Percentiles rank a stretch among this genome's conserved stretches.
phyloP scores from a whole-genome alignment of 495 filamentous ascomycete genomes.

The Trichoderma asperelloides region DNA sequence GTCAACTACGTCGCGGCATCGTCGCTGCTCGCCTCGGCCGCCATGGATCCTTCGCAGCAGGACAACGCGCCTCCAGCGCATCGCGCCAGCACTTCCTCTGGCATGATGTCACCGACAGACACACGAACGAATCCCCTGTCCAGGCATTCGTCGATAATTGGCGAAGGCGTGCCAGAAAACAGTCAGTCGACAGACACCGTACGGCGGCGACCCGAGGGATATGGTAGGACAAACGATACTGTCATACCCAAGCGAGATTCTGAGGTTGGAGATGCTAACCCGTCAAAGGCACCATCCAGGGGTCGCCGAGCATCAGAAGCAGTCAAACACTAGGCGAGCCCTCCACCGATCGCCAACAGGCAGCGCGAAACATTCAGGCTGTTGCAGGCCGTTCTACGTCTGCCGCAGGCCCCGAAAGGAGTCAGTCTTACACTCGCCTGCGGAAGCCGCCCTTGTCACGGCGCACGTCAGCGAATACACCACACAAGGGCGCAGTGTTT shows the following conservation, averaged over 20 bases:
- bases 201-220: slow-evolving; percentile 36
- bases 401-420: slow-evolving; percentile 33
- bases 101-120: slow-evolving; percentile 33
- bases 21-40: background rate
- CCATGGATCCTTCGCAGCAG: slow-evolving; percentile 29
- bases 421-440: slow-evolving; percentile 37
- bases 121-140: slow-evolving; percentile 25
- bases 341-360: slow-evolving; percentile 20
- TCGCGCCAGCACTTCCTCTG: slow-evolving; percentile 19
- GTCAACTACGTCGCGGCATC: background rate
- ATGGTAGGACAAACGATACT: slow-evolving; percentile 31
- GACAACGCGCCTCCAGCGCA: slow-evolving; percentile 15
- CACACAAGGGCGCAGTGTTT: slow-evolving; percentile 78
- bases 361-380: slow-evolving; percentile 19
- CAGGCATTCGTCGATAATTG: slow-evolving; percentile 20
- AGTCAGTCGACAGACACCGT: slow-evolving; percentile 40
- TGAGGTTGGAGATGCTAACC: background rate
- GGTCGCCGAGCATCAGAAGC: background rate
- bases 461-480: slow-evolving; percentile 58
- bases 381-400: slow-evolving; percentile 5
- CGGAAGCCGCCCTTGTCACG: slow-evolving; percentile 64
- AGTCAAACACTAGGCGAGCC: slow-evolving; percentile 18
- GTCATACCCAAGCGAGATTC: slow-evolving; percentile 13
- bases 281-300: background rate
- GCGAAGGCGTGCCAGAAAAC: slow-evolving; percentile 29